These are phyloP conservation scores for Collybia sp. DNA, from an alignment of 768 basidiomycete species.

Conservation along the genomic window DNA sequence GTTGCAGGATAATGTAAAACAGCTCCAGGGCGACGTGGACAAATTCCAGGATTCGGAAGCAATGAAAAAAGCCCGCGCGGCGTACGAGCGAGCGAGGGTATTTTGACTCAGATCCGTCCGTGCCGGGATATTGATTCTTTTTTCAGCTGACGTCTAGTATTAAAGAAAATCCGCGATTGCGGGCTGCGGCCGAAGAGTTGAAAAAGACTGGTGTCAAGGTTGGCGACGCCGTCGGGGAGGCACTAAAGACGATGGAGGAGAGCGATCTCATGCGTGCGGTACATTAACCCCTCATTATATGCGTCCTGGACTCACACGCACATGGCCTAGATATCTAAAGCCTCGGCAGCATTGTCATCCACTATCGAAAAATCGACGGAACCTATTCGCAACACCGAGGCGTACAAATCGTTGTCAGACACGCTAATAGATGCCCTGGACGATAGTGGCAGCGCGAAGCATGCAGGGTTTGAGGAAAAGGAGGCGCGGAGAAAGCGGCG, in stretches of 20 bases:
- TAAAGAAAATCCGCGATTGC: conserved; percentile 89
- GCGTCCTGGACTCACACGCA: not conserved
- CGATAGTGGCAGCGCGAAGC: conserved; percentile 88
- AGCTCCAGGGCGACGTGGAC: conserved; percentile 95
- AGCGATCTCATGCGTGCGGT: conserved; percentile 88
- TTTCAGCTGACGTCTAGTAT: conserved; percentile 85
- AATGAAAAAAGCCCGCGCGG: conserved; percentile 86
- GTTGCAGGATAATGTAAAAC: conserved; percentile 94
- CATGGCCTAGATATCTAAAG: conserved; percentile 65
- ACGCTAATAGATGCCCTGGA: conserved; percentile 90
- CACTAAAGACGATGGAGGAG: conserved; percentile 91
- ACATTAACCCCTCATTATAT: conserved; percentile 16
- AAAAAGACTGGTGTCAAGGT: conserved; percentile 87
- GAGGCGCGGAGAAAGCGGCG: conserved; percentile 81
- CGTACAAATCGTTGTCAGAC: conserved; percentile 89
- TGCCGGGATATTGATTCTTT: conserved; percentile 6
- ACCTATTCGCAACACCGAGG: conserved; percentile 93
- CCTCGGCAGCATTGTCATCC: conserved; percentile 80
- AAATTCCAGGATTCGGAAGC: conserved; percentile 96
- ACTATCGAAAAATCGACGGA: conserved; percentile 89
- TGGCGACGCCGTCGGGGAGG: conserved; percentile 90
- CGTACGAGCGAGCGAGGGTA: conserved; percentile 94
- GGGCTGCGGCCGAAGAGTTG: conserved; percentile 91
- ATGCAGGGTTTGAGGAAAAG: conserved; percentile 95
- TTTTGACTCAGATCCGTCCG: conserved; percentile 19